Evolutionary conservation across 306 rosid species (phyloP), one percentile per base, ranked within the genome.

Genomic region (Datisca glomerata): DNA sequence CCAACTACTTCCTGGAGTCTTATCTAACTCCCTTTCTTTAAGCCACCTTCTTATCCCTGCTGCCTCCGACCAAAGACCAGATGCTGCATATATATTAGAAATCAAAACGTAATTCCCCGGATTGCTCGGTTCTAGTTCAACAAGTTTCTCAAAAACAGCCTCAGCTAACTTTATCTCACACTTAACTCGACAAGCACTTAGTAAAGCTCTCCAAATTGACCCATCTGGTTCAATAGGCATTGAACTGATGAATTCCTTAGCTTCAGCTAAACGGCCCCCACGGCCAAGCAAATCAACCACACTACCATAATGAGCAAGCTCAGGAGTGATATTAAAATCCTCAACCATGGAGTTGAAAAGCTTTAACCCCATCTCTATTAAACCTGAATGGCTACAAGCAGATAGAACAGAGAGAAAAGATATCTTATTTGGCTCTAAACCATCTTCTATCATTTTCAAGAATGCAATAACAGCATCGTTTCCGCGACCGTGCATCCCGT

Each of bases 131-230:
- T 72, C 79, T 45, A 72, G 18, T 38, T 67, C 68, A 25, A 59
- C 58, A 21, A 72, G 68, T 40, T 72, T 63, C 33, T 56, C 56
- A 55, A 63, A 72, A 29, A 63, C 18, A 13, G 29, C 27, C 31
- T 37, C 58, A 15, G 69, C 71, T 49, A 63, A 50, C 29, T 49
- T 11, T 6, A 46, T 38, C 8, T 57, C 46, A 39, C 38, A 44
- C 47, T 37, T 29, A 54, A 32, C 51, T 24, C 53, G 69, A 55
- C 74, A 67, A 21, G 67, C 70, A 59, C 56, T 59, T 13, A 72
- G 68, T 55, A 72, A 53, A 51, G 79, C 79, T 44, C 74, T 72
- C 79, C 74, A 72, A 21, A 72, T 18, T 5, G 74, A 63, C 31
- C 68, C 71, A 58, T 72, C 68, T 2, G 68, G 61, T 46, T 63